Evolutionary conservation across 2,329 filamentous ascomycete species (phyloP), one percentile per base, ranked within the genome.

Genomic region (Penicillium sp.): DNA sequence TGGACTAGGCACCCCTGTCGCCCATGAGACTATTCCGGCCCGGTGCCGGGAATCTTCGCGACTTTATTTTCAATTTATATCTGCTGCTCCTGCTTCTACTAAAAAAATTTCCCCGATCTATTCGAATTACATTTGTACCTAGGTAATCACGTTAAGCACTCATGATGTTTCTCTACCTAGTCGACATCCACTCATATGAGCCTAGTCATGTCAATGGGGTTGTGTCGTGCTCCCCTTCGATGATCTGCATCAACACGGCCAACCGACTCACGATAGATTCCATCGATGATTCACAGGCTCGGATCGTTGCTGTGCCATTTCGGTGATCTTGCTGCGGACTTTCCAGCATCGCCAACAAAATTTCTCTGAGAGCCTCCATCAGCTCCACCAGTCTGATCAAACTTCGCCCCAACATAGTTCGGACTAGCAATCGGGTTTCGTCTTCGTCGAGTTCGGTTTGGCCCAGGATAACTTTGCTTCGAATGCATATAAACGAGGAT

Each of bases 371-470:
- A 3, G 41, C 49, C 13, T 60, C 50, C 46, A 63, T 45, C 14
- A 63, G 37, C 28, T 58, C 57, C 27, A 59, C 41, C 2, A 64
- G 47, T 22, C 40, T 52, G 37, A 58, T 51, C 28, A 59, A 46
- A 41, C 45, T 56, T 14, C 58, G 54, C 3, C 45, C 50, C 5
- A 64, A 40, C 4, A 64, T 47, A 20, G 56, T 59, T 7, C 52
- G 52, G 14, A 63, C 55, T 23, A 64, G 44, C 10, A 63, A 14
- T 9, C 35, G 44, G 1, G 52, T 41, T 34, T 63, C 60, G 9
- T 51, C 50, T 4, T 61, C 60, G 20, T 64, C 56, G 2, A 64
- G 47, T 32, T 64, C 59, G 18, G 53, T 61, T 40, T 59, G 48
- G 0, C 61, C 61, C 3, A 64, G 49, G 16, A 53, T 50, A 6